These are phyloP conservation scores for Ceratocystis cacaofunesta DNA, from an alignment of 2,329 filamentous ascomycete genomes.

Conservation along the genomic window DNA sequence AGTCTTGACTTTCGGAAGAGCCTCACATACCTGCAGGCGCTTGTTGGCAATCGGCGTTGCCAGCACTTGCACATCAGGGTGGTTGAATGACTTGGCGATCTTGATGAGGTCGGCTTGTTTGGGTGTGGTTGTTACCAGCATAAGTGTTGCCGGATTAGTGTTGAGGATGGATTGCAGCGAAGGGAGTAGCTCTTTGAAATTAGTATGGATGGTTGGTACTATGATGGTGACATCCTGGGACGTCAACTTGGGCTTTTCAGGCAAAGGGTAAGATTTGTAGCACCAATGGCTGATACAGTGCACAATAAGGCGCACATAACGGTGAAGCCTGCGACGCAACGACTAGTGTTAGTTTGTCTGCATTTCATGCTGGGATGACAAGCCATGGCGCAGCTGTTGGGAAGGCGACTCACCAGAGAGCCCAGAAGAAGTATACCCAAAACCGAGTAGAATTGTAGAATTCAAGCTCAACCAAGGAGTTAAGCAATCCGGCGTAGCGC, in stretches of 20 bases:
- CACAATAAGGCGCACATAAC: slow-evolving; percentile 72
- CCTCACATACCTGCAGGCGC: slow-evolving; percentile 81
- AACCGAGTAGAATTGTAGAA: slow-evolving; percentile 32
- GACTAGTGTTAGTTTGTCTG: background rate
- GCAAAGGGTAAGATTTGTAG: slow-evolving; percentile 73
- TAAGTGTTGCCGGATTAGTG: slow-evolving; percentile 54
- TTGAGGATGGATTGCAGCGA: slow-evolving; percentile 66
- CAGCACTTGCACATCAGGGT: slow-evolving; percentile 55
- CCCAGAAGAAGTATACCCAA: slow-evolving; percentile 31
- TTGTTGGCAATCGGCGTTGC: slow-evolving; percentile 83
- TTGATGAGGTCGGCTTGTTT: slow-evolving; percentile 54
- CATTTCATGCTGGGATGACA: too few species aligned
- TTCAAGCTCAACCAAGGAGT: slow-evolving; percentile 22
- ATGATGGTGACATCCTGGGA: slow-evolving; percentile 83
- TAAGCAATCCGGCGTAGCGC: slow-evolving; percentile 18
- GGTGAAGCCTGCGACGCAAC: slow-evolving; percentile 50
- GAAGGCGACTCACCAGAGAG: slow-evolving; percentile 21
- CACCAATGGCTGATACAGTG: slow-evolving; percentile 76
- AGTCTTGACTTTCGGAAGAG: slow-evolving; percentile 71
- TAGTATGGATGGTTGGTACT: slow-evolving; percentile 80
- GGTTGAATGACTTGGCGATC: slow-evolving; percentile 46
- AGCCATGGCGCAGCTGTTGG: slow-evolving; percentile 18
- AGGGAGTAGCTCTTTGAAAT: slow-evolving; percentile 66
- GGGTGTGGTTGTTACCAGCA: slow-evolving; percentile 75
- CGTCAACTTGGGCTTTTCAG: slow-evolving; percentile 64